These are phyloP conservation scores for Diutina mesorugosa DNA, from an alignment of 1,139 yeast species.

Conservation along the genomic window DNA sequence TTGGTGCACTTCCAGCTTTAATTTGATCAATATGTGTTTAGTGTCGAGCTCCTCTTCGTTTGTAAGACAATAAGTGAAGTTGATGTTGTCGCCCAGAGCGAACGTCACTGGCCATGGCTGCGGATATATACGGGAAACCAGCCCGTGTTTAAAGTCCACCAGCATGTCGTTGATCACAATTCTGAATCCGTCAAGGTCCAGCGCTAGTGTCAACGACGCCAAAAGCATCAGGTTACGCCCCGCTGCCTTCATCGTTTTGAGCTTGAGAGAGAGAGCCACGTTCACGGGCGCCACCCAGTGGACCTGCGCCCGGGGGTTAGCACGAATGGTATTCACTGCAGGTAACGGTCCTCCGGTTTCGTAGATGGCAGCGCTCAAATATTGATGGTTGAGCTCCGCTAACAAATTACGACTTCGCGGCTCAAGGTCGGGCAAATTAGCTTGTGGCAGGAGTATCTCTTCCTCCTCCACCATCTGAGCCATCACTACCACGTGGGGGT, in stretches of 20 bases:
- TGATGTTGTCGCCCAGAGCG: conserved; percentile 18
- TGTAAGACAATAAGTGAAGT: conserved; percentile 31
- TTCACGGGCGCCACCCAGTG: neutral
- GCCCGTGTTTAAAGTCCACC: conserved; percentile 1
- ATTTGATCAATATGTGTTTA: neutral
- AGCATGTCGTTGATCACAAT: neutral
- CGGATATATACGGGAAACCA: neutral
- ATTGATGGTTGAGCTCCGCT: neutral
- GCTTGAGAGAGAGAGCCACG: neutral
- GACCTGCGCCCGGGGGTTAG: neutral
- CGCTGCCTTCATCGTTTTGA: neutral
- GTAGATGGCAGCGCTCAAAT: neutral
- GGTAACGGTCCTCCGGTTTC: neutral
- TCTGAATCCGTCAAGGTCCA: neutral
- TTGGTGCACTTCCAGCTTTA: conserved; percentile 8
- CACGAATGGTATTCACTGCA: neutral
- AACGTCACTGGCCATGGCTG: conserved; percentile 19
- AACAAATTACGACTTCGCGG: neutral
- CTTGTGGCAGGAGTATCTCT: neutral
- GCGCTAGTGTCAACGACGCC: neutral
- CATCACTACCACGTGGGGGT: neutral
- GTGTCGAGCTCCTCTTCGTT: conserved; percentile 16
- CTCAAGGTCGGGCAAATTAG: neutral
- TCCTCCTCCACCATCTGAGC: neutral
- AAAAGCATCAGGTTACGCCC: neutral